Conservation (phyloP, 805 yeast species). For the Hagleromyces aurorensis region DNA sequence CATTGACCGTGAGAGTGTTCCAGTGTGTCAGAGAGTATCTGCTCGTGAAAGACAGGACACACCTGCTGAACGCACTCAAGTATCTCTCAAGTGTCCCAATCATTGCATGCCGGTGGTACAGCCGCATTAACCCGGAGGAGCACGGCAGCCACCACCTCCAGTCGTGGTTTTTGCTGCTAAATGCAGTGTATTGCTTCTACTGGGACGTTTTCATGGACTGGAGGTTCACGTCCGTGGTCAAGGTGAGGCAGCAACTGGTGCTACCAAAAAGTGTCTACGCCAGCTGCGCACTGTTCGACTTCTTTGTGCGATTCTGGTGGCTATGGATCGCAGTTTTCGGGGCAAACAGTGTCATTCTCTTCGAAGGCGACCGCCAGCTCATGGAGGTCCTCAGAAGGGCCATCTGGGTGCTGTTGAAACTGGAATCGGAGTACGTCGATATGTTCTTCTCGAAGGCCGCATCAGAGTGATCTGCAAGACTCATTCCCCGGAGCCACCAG, state of each 20-base stretch:
- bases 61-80: constrained; percentile 65
- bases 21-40: constrained; percentile 74
- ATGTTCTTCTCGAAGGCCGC: no score
- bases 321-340: constrained; percentile 32
- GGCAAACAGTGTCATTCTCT: constrained; percentile 54
- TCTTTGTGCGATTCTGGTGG: constrained; percentile 71
- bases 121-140: constrained; percentile 8
- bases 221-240: constrained; percentile 52
- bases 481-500: no score
- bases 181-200: constrained; percentile 67
- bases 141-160: constrained; percentile 20
- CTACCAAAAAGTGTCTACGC: constrained; percentile 38
- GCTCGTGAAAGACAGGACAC: constrained; percentile 37
- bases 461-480: no score
- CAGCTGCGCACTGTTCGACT: constrained; percentile 51
- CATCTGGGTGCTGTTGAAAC: constrained; percentile 80
- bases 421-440: constrained; percentile 73
- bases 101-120: constrained; percentile 31
- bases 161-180: constrained; percentile 42
- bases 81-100: constrained; percentile 61
- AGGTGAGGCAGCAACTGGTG: constrained; percentile 8
- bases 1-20: constrained; percentile 65
- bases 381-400: constrained; percentile 79
- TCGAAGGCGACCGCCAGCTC: constrained; percentile 46
- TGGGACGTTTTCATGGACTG: constrained; percentile 94